Conservation (phyloP, 768 basidiomycete species). For the Amanita brunnescens region DNA sequence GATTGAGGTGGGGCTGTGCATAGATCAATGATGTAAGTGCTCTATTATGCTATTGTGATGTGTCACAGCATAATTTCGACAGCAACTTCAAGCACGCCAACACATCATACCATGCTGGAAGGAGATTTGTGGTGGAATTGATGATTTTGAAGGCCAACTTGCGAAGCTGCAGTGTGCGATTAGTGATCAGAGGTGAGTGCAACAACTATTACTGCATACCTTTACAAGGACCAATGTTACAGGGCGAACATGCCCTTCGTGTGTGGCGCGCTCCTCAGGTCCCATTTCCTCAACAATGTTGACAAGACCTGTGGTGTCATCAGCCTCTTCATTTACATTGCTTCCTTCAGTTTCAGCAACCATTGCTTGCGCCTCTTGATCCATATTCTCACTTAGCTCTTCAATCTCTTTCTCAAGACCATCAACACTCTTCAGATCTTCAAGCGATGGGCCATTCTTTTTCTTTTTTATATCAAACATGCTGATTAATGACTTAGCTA, state of each 20-base stretch:
- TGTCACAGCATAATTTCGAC: too few relatives aligned
- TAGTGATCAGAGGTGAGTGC: neutral
- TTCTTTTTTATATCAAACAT: conserved; percentile 8
- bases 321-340: neutral
- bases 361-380: neutral
- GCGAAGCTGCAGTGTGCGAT: neutral
- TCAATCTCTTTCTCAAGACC: neutral
- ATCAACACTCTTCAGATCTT: conserved; percentile 9
- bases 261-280: neutral
- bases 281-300: neutral
- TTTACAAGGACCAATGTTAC: conserved; percentile 1
- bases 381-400: neutral
- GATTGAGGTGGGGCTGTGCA: too few relatives aligned
- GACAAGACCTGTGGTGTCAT: neutral
- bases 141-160: neutral
- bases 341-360: neutral
- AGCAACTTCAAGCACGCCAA: neutral
- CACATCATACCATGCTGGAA: neutral
- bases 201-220: neutral
- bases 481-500: conserved; percentile 4
- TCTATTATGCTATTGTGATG: too few relatives aligned
- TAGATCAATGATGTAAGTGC: too few relatives aligned
- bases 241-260: neutral
- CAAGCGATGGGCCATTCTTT: neutral
- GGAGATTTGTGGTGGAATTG: neutral